Conservation (phyloP, 164 flowering plant genomes). For the Hamamelis virginiana region DNA sequence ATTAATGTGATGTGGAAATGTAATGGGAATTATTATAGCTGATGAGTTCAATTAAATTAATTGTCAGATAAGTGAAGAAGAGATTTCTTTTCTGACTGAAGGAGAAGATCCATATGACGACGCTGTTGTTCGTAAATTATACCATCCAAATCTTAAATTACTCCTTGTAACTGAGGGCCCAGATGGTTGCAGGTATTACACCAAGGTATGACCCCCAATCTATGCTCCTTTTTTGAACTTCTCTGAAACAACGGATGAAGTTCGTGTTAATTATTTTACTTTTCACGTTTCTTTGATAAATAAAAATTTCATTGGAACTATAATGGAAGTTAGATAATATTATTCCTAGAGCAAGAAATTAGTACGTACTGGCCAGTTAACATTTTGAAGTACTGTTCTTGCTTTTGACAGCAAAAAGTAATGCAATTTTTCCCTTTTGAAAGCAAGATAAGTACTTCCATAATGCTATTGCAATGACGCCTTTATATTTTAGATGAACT, state of each 20-base stretch:
- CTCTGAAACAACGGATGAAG: background rate
- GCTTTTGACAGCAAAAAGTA: background rate
- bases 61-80: conserved; percentile 81
- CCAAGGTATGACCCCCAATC: conserved; percentile 55
- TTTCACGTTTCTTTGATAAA: background rate
- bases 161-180: conserved; percentile 94
- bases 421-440: background rate
- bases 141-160: conserved; percentile 80
- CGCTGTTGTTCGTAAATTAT: conserved; percentile 73
- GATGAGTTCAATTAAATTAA: conserved; percentile 9
- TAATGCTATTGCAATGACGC: background rate
- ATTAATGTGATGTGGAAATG: background rate
- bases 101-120: conserved; percentile 96
- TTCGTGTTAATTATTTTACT: background rate
- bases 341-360: background rate
- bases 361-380: background rate
- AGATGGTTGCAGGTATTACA: conserved; percentile 91
- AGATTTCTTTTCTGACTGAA: conserved; percentile 72
- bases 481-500: background rate
- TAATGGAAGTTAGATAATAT: background rate
- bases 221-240: background rate
- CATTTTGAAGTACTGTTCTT: background rate
- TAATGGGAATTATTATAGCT: background rate
- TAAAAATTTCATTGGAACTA: background rate
- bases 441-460: background rate